Evolutionary conservation across 352 stramenopile species (phyloP).

Genomic region (Pythium monospermum): DNA sequence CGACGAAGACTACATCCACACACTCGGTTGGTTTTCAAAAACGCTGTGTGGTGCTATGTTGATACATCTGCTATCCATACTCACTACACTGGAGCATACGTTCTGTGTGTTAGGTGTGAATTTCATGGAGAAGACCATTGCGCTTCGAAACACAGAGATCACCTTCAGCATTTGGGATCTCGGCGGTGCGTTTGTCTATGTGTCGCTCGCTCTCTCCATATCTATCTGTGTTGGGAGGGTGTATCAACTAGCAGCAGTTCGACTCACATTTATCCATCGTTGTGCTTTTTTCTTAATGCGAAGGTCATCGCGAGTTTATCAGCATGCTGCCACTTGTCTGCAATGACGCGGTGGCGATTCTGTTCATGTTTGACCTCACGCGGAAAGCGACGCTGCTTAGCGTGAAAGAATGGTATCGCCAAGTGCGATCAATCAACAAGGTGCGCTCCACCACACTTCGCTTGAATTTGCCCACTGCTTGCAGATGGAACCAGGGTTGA

Average conservation of each 20-base stretch:
- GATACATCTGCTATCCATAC: too few species aligned
- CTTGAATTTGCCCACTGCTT: too few species aligned
- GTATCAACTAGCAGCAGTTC: too few species aligned
- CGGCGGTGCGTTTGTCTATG: conserved; percentile 49
- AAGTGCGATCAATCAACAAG: conserved; percentile 90
- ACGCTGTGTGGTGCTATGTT: not conserved
- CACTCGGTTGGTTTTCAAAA: conserved; percentile 61
- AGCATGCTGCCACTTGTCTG: conserved; percentile 93
- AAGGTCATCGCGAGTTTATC: conserved; percentile 90
- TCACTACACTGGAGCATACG: too few species aligned
- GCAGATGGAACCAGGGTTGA: too few species aligned
- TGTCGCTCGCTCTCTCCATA: too few species aligned
- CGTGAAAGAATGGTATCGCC: conserved; percentile 92
- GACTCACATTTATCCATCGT: too few species aligned
- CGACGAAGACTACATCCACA: conserved; percentile 96
- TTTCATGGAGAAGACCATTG: conserved; percentile 96
- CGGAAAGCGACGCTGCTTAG: conserved; percentile 90
- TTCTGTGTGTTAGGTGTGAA: conserved; percentile 88
- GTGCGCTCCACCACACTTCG: too few species aligned
- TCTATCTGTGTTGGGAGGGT: too few species aligned
- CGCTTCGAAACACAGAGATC: conserved; percentile 92
- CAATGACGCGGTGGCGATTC: conserved; percentile 92
- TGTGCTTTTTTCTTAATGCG: not conserved
- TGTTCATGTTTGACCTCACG: conserved; percentile 96
- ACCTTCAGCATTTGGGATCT: conserved; percentile 96